Base-by-base conservation (phyloP, 495 filamentous ascomycete genomes). In the Penicillium arizonense region DNA sequence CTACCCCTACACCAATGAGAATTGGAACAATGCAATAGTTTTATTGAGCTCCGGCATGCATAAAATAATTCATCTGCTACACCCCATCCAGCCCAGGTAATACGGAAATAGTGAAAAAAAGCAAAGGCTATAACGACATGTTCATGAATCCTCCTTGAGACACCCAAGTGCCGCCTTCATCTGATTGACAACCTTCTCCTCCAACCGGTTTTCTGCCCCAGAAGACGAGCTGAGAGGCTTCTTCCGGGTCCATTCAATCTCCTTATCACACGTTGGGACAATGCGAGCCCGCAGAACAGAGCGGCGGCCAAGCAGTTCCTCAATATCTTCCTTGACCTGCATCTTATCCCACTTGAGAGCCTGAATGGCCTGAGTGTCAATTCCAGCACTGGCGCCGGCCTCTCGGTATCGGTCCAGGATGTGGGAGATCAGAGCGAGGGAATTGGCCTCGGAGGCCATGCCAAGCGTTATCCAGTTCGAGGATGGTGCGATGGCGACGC, bases 381-480 rank as follows among this genome's bases (percentile, higher is more conserved):
- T 64, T 1, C 78, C 84, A 0, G 75, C 75, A 23, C 78, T 79
- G 26, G 77, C 68, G 30, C 84, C 86, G 8, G 80, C 80, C 33
- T 78, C 70, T 5, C 89, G 77, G 61, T 85, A 77, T 3, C 74
- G 77, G 4, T 75, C 75, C 0, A 96, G 71, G 11, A 92, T 85
- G 30, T 77, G 75, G 1, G 79, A 80, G 49, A 96, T 78, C 30
- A 96, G 77, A 10, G 88, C 83, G 1, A 96, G 78, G 1, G 83
- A 86, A 60, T 93, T 87, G 5, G 85, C 79, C 71, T 97, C 91
- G 0, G 82, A 83, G 26, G 85, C 82, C 58, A 88, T 82, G 44
- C 82, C 74, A 1, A 93, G 78, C 24, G 85, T 85, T 48, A 96
- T 81, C 55, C 76, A 80, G 28, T 67, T 73, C 30, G 62, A 47